Conservation (phyloP, 345 rosid genomes). For the Linum trigynum region DNA sequence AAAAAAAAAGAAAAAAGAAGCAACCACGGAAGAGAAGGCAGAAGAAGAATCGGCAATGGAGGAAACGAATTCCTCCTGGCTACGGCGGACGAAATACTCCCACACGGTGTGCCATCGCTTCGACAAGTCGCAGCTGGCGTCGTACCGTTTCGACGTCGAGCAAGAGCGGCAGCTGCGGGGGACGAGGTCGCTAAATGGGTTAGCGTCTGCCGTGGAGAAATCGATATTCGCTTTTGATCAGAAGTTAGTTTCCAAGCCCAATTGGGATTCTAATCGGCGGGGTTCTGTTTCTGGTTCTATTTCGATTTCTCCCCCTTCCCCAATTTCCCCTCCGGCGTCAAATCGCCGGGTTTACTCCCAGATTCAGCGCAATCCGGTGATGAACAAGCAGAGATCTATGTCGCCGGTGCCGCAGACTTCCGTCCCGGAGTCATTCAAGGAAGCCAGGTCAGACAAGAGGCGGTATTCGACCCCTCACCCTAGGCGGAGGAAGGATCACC, state of each 20-base stretch:
- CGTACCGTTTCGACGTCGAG: conserved; percentile 33
- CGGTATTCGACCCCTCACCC: conserved; percentile 85
- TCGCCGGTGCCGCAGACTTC: conserved; percentile 63
- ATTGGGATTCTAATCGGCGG: no score
- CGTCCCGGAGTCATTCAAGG: conserved; percentile 70
- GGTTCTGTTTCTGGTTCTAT: no score
- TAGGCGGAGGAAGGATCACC: conserved; percentile 37
- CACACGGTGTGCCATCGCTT: conserved; percentile 76
- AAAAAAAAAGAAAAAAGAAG: no score
- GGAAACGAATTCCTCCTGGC: conserved; percentile 59
- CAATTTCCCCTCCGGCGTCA: no score
- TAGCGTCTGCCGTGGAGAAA: conserved; percentile 21
- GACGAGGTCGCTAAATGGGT: conserved; percentile 35
- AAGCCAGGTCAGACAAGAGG: conserved; percentile 62
- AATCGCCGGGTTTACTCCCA: conserved; percentile 16
- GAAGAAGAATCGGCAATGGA: conserved; percentile 39
- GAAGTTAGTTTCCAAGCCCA: conserved; percentile 5
- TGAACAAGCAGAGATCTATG: conserved; percentile 64
- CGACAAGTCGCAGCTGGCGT: conserved; percentile 47
- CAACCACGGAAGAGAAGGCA: not conserved
- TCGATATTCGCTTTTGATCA: conserved; percentile 7
- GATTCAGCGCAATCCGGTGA: conserved; percentile 38
- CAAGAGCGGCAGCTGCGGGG: conserved; percentile 27
- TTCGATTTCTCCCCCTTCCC: not conserved
- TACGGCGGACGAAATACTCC: conserved; percentile 83